These are phyloP conservation scores for Claviceps sp. DNA, from an alignment of 2,329 filamentous ascomycete species.

Conservation along the genomic window DNA sequence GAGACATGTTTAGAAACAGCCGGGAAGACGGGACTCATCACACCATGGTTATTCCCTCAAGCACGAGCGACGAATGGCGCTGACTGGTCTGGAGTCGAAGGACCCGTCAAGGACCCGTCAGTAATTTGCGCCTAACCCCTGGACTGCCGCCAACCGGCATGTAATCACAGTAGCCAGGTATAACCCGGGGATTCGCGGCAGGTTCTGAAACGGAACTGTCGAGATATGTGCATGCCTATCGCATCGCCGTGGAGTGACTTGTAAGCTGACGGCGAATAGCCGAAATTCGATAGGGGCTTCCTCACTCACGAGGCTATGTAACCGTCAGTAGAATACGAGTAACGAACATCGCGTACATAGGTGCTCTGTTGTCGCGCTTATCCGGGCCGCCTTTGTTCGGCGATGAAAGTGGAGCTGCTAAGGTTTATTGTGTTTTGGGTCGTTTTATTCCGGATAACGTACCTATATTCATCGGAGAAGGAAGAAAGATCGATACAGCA, in stretches of 20 bases:
- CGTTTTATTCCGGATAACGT: neutral
- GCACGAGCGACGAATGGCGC: neutral
- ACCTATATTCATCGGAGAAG: neutral
- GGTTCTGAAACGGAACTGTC: neutral
- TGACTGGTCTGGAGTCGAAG: neutral
- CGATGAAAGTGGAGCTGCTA: neutral
- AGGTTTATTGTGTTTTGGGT: neutral
- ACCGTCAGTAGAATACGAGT: neutral
- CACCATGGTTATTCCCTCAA: neutral
- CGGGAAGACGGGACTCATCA: neutral
- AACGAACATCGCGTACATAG: neutral
- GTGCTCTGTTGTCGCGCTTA: neutral
- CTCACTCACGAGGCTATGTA: neutral
- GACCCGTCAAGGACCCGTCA: neutral
- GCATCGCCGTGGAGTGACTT: neutral
- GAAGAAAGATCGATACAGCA: neutral
- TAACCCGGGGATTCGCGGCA: neutral
- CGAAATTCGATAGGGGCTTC: neutral
- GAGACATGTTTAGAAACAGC: neutral
- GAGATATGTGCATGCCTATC: neutral
- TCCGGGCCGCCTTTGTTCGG: neutral
- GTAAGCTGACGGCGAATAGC: neutral
- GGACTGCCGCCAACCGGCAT: neutral
- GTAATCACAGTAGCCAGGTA: neutral
- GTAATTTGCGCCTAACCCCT: neutral